Evolutionary conservation across 2,329 filamentous ascomycete genomes (phyloP), one percentile per base, ranked within the genome.

Genomic region (Fonsecaea multimorphosa): DNA sequence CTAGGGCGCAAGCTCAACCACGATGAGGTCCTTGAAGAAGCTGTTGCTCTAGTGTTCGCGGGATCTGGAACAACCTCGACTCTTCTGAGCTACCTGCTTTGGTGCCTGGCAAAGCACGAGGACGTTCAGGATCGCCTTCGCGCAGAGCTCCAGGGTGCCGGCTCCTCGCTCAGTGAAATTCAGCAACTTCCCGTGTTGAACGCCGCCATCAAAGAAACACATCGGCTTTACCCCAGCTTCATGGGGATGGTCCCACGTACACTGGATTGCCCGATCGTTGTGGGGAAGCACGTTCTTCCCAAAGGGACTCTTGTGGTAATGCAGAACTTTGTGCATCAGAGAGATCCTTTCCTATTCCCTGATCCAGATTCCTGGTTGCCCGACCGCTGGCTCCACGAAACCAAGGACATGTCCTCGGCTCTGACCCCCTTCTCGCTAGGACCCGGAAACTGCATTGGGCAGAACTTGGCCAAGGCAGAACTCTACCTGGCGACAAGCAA

Each of bases 381-480:
- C 3, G 68, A 72, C 36, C 67, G 72, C 1, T 73, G 72, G 72
- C 53, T 73, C 4, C 67, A 52, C n/a, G 69, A 72, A 40, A 46
- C 36, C n/a, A 60, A 67, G n/a, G 57, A 58, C 14, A 55, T 56
- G 57, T 44, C 64, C 36, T 27, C 53, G 19, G 53, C 58, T 1
- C 54, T 67, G 19, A 61, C 55, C 2, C 70, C 71, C 14, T 72
- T 72, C 58, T 63, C 58, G 12, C 57, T 76, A 0, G 78, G 79
- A 0, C 73, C 76, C 1, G 68, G 76, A 14, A 72, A 70, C n/a
- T 80, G 79, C 61, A 71, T 76, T 12, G 52, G 57, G 29, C 63
- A 54, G 58, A 46, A 32, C 19, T 44, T 58, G 67, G 65, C 8
- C 11, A 38, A 40, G 24, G 63, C 68, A 3, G 74, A 76, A 59